These are phyloP conservation scores for Avena sativa DNA, from an alignment of 176 grass and related monocot genomes.

Conservation along the genomic window DNA sequence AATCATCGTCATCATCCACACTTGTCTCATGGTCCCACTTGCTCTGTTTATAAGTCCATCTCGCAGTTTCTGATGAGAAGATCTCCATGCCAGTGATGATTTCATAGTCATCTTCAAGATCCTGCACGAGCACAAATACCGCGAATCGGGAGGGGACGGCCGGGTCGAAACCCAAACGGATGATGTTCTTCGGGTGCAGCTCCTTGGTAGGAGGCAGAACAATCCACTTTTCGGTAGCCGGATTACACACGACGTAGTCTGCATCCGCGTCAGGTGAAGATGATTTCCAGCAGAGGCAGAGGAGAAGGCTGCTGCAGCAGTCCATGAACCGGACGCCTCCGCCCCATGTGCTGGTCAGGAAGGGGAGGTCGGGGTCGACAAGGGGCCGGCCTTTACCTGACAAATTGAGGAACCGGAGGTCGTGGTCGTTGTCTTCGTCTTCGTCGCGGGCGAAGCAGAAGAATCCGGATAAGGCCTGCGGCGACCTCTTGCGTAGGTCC, in stretches of 20 bases:
- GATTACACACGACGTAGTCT: background rate
- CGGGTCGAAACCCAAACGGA: background rate
- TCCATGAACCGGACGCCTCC: background rate
- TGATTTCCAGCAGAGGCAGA: background rate
- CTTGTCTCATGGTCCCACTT: background rate
- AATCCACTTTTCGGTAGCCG: background rate
- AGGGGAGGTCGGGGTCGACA: background rate
- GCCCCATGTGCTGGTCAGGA: background rate
- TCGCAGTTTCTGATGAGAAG: too few relatives aligned
- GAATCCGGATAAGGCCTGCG: slow-evolving; percentile 1
- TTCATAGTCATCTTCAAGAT: background rate
- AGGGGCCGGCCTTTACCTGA: background rate
- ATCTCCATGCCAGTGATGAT: background rate
- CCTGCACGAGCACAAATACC: background rate
- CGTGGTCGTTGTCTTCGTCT: too few relatives aligned
- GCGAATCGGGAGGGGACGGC: background rate
- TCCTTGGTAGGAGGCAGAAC: background rate
- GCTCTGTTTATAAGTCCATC: background rate
- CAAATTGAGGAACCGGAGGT: background rate
- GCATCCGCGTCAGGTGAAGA: background rate
- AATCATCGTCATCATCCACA: background rate
- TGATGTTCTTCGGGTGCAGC: background rate
- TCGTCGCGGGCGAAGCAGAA: background rate
- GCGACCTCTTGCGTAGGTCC: background rate
- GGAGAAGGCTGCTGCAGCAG: slow-evolving; percentile 5